Conservation (phyloP, 2,329 filamentous ascomycete species). For the Diatrype stigma region DNA sequence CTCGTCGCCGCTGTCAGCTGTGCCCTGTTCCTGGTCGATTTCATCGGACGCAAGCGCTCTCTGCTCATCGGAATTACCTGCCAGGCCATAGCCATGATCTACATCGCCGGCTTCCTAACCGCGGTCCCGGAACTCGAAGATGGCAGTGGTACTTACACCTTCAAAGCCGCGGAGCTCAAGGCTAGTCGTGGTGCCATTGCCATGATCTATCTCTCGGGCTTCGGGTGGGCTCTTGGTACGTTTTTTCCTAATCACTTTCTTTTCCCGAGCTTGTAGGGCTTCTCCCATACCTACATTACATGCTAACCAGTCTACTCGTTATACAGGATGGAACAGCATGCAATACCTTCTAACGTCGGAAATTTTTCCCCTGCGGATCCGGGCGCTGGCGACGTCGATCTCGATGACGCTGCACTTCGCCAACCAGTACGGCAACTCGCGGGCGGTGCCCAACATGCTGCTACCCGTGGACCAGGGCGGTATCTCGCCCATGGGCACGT, state of each 20-base stretch:
- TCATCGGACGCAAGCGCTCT: slow-evolving; percentile 69
- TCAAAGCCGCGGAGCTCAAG: slow-evolving; percentile 44
- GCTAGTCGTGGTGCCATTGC: slow-evolving; percentile 65
- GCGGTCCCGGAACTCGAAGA: slow-evolving; percentile 56
- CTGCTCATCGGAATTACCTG: slow-evolving; percentile 57
- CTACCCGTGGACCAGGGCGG: slow-evolving; percentile 43
- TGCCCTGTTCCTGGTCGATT: slow-evolving; percentile 74
- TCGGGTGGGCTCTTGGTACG: slow-evolving; percentile 60
- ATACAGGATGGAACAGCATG: slow-evolving; percentile 65
- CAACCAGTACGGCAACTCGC: slow-evolving; percentile 73
- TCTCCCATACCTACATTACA: background rate
- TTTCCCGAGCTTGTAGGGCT: background rate
- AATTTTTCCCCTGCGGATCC: slow-evolving; percentile 70
- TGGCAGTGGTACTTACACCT: slow-evolving; percentile 38
- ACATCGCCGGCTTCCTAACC: slow-evolving; percentile 58
- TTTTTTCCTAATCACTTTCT: background rate
- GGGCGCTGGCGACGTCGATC: slow-evolving; percentile 65
- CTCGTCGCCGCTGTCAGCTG: slow-evolving; percentile 63
- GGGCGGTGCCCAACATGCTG: slow-evolving; percentile 73
- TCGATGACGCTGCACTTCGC: slow-evolving; percentile 77
- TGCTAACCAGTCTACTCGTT: background rate
- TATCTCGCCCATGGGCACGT: slow-evolving; percentile 61
- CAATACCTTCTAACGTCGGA: slow-evolving; percentile 77
- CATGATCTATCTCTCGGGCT: slow-evolving; percentile 68
- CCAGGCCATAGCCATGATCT: slow-evolving; percentile 58